Evolutionary conservation across 1,139 yeast species (phyloP), one percentile per base, ranked within the genome.

Genomic region (Ogataea hybrid): DNA sequence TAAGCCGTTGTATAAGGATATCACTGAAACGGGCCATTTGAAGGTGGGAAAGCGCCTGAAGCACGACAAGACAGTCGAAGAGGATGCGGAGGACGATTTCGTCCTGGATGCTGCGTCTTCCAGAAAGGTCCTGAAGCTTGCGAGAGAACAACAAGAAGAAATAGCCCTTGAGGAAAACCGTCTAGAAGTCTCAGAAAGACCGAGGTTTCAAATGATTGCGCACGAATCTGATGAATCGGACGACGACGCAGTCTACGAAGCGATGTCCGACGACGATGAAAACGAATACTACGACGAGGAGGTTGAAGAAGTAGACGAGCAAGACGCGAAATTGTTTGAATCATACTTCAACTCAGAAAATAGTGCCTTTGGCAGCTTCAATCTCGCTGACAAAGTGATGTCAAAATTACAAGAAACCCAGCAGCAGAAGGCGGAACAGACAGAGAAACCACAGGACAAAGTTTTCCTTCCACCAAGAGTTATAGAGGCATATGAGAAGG

Each of bases 401-500:
- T 95, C 88, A 29, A 85, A 89, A 53, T 81, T 92, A 43, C 81
- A 82, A 56, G 92, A 85, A 63, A 82, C 82, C 53, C 88, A 85
- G 57, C 56, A 39, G 29, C 64, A 57, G 42, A 40, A 42, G 21
- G 41, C 39, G 25, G 45, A 48, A 17, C 40, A 36, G 14, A 41
- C 43, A 18, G 59, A 58, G 42, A 62, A 67, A 54, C 70, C 69
- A 18, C 51, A 51, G 18, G 77, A 74, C 50, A 77, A 73, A 11
- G 97, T 92, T 5, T 75, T 83, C 56, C 72, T 92, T 43, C 98
- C 99, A 10, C 96, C 96, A 42, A 90, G 92, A 63, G 97, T 92
- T 41, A 89, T 94, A 56, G 89, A 84, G 49, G 97, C 96, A 1
- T 92, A 90, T 63, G 84, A 88, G 42, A 87, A 88, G 59, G 92